These are phyloP conservation scores for Leptoxyphium fumago DNA, from an alignment of 2,329 filamentous ascomycete species.

Conservation along the genomic window DNA sequence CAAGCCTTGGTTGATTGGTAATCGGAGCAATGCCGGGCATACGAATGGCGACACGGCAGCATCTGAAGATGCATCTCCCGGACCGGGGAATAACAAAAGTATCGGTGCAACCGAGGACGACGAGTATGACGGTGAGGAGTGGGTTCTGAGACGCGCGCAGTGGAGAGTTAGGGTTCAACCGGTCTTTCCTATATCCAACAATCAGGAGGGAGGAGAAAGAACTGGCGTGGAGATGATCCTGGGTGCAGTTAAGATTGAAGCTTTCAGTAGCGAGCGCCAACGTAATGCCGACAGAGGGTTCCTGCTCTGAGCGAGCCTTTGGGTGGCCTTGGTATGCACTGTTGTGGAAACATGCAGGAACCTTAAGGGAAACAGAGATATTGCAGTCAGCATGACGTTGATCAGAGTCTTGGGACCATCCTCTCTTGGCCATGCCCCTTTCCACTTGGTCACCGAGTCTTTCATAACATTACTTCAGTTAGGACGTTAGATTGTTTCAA, in stretches of 20 bases:
- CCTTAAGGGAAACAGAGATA: no score
- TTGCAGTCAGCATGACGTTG: no score
- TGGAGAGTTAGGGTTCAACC: constrained; percentile 16
- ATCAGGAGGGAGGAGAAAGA: constrained; percentile 5
- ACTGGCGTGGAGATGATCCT: constrained; percentile 15
- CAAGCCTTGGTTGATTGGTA: constrained; percentile 4
- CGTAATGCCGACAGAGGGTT: constrained; percentile 14
- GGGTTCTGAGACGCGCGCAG: constrained; percentile 15
- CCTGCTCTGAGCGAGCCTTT: constrained; percentile 3
- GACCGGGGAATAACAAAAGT: constrained; percentile 1
- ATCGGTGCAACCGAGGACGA: constrained; percentile 2
- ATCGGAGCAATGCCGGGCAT: not conserved
- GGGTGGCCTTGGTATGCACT: no score
- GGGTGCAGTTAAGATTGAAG: constrained; percentile 18
- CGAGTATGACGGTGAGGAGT: constrained; percentile 8
- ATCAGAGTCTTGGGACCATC: no score
- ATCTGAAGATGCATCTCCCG: constrained; percentile 2
- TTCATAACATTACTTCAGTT: no score
- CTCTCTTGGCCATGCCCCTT: no score
- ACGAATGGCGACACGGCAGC: constrained; percentile 1
- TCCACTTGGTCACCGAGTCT: no score
- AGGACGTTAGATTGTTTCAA: no score
- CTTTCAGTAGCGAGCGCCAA: constrained; percentile 12
- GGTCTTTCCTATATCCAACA: constrained; percentile 1
- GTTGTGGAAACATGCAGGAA: no score